Percentiles rank a stretch among this genome's conserved stretches.
Conservation (phyloP, 768 basidiomycete genomes). For the Mycena galopus region DNA sequence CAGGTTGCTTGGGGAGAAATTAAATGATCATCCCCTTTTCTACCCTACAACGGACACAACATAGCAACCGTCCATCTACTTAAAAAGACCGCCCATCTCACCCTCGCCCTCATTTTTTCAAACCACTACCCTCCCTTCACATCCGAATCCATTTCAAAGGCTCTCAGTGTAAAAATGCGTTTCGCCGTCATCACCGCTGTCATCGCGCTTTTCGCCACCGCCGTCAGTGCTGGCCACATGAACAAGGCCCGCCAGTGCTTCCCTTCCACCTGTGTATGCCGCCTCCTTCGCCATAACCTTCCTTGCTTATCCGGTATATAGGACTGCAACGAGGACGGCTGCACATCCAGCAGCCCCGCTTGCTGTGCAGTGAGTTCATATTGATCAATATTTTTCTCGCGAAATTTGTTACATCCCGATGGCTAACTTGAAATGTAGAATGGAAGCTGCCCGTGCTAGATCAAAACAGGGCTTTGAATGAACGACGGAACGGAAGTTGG, state of each 20-base stretch:
- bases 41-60: no score
- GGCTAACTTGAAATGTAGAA: neutral
- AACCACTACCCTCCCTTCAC: no score
- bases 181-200: constrained; percentile 9
- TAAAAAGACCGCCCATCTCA: no score
- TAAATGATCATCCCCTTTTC: no score
- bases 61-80: no score
- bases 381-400: no score
- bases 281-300: neutral
- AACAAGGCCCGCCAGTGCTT: neutral
- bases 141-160: no score
- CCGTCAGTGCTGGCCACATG: neutral
- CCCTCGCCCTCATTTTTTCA: no score
- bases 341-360: neutral
- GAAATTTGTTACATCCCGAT: neutral
- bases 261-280: neutral
- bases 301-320: neutral
- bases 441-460: constrained; percentile 10
- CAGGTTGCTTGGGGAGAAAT: no score
- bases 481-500: no score
- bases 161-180: constrained; percentile 2
- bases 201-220: constrained; percentile 7
- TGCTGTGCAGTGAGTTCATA: neutral
- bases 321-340: constrained; percentile 1
- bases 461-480: no score